phyloP scores from a whole-genome alignment of 495 filamentous ascomycete genomes.

The Hyphodiscus hymeniophilus region DNA sequence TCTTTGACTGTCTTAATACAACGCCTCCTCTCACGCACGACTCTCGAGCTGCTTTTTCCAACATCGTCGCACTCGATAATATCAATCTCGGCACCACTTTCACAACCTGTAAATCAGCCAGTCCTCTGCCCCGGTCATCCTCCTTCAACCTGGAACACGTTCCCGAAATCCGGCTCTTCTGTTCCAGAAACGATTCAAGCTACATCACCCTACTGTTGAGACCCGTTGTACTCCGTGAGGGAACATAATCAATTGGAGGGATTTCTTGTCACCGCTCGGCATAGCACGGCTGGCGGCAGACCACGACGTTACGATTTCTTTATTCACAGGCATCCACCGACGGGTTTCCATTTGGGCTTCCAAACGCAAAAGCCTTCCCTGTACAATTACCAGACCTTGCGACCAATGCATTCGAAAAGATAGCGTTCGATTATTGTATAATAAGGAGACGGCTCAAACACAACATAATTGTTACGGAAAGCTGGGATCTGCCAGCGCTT shows the following conservation, averaged over 20 bases:
- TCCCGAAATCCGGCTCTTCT: conserved; percentile 6
- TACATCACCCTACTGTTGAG: conserved; percentile 16
- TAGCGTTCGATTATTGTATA: conserved; percentile 9
- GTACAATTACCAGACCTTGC: conserved; percentile 13
- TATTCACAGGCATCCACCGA: conserved; percentile 9
- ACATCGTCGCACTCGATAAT: conserved; percentile 13
- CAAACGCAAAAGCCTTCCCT: conserved; percentile 16
- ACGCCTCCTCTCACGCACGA: background rate
- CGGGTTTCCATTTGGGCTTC: conserved; percentile 1
- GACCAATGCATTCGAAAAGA: conserved; percentile 15
- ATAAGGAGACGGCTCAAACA: background rate
- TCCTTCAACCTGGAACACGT: background rate
- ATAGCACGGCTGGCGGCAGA: conserved; percentile 18
- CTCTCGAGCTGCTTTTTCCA: conserved; percentile 9
- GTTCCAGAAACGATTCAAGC: conserved; percentile 18
- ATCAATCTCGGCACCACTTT: background rate
- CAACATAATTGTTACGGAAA: too few species aligned
- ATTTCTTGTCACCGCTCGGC: conserved; percentile 9
- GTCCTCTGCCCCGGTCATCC: background rate
- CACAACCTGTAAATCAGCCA: conserved; percentile 2
- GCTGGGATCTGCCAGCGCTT: background rate
- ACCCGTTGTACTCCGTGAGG: conserved; percentile 8
- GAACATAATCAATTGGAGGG: conserved; percentile 8
- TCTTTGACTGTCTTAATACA: background rate
- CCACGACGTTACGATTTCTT: conserved; percentile 18